These are phyloP conservation scores for Echium plantagineum DNA, from an alignment of 257 asterid genomes.

Conservation along the genomic window DNA sequence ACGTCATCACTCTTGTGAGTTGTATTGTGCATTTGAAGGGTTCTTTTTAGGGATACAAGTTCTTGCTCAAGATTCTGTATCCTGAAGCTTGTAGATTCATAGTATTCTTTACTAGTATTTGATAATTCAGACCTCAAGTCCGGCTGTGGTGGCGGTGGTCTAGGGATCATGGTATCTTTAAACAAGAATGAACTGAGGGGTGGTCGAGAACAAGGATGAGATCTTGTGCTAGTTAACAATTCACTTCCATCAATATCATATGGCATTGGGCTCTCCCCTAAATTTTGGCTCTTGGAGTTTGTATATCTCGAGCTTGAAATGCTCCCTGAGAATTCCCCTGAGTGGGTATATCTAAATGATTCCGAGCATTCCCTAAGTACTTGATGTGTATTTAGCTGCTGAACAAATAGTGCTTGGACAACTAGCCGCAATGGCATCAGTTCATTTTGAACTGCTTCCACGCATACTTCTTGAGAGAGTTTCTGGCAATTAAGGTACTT, in stretches of 20 bases:
- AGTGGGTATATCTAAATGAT: constrained; percentile 36
- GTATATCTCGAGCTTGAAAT: constrained; percentile 35
- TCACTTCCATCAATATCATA: constrained; percentile 20
- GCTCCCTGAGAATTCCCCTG: constrained; percentile 40
- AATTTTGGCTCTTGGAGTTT: constrained; percentile 37
- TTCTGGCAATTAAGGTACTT: constrained; percentile 60
- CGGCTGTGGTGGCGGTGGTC: constrained; percentile 2
- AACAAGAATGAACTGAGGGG: constrained; percentile 30
- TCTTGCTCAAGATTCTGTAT: constrained; percentile 58
- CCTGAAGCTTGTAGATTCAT: constrained; percentile 62
- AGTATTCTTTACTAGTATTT: constrained; percentile 16
- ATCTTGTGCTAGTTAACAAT: constrained; percentile 12
- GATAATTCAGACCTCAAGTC: constrained; percentile 24
- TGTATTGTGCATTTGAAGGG: constrained; percentile 28
- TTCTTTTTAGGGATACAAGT: constrained; percentile 40
- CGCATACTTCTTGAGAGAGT: constrained; percentile 50
- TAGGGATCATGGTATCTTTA: constrained; percentile 23
- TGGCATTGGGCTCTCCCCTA: constrained; percentile 29
- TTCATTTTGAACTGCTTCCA: constrained; percentile 63
- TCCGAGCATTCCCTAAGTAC: constrained; percentile 54
- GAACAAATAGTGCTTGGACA: constrained; percentile 69
- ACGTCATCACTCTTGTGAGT: constrained; percentile 13
- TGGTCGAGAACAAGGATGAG: neutral
- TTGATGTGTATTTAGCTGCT: constrained; percentile 61
- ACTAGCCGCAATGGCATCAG: constrained; percentile 59